A percentile compares a stretch with the other conserved stretches of the same genome.
phyloP scores from a whole-genome alignment of 495 filamentous ascomycete species.

The Usnea hakonensis region DNA sequence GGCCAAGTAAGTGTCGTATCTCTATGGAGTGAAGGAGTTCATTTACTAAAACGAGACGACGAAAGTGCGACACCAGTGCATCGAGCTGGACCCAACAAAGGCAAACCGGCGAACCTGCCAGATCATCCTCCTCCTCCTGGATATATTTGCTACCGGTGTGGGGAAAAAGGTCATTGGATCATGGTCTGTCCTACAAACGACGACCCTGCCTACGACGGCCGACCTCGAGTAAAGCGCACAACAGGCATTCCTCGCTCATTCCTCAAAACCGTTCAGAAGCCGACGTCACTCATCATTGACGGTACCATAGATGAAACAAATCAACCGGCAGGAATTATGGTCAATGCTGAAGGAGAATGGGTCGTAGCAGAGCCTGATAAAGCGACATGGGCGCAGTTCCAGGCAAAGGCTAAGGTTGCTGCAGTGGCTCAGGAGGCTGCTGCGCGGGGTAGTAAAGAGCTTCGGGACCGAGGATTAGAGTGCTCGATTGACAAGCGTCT shows the following conservation, averaged over 20 bases:
- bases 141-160: slow-evolving; percentile 96
- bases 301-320: slow-evolving; percentile 67
- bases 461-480: slow-evolving; percentile 79
- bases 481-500: slow-evolving; percentile 94
- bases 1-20: slow-evolving; percentile 64
- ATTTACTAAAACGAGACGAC: slow-evolving; percentile 17
- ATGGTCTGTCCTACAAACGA: slow-evolving; percentile 95
- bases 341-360: slow-evolving; percentile 94
- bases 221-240: slow-evolving; percentile 84
- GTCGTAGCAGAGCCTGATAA: slow-evolving; percentile 93
- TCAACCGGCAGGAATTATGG: slow-evolving; percentile 81
- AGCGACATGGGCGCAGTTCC: slow-evolving; percentile 90
- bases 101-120: slow-evolving; percentile 66
- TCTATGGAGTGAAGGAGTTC: background rate
- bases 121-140: slow-evolving; percentile 85
- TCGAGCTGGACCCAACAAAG: slow-evolving; percentile 44
- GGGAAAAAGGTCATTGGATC: slow-evolving; percentile 98
- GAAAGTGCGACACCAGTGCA: slow-evolving; percentile 56
- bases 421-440: slow-evolving; percentile 63
- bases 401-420: slow-evolving; percentile 80
- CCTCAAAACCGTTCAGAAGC: slow-evolving; percentile 88
- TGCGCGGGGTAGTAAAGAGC: slow-evolving; percentile 65
- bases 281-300: slow-evolving; percentile 62
- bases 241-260: slow-evolving; percentile 93
- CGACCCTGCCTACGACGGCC: slow-evolving; percentile 88